Base-by-base conservation (phyloP, 2,329 filamentous ascomycete genomes). In the Exophiala aquamarina region DNA sequence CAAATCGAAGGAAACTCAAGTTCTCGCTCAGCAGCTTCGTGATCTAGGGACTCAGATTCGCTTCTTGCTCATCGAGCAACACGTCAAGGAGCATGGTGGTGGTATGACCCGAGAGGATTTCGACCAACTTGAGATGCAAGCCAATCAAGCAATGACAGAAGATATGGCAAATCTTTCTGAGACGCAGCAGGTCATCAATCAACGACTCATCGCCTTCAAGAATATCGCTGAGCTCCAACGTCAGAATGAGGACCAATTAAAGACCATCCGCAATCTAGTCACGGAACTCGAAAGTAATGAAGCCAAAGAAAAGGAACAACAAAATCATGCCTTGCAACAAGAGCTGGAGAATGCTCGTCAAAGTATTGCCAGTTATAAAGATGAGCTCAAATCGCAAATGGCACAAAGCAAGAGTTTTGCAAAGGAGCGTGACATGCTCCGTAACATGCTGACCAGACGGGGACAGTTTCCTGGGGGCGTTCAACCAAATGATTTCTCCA, bases 371-470 rank as follows among this genome's bases (percentile, higher is more conserved):
- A 83, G 86, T 66, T 92, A 84, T 66, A 83, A 89, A 49, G 92
- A 96, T 55, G 90, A 96, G 64, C 82, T 95, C 42, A 82, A 85
- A 57, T 87, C 87, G 10, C 84, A 95, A 56, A 82, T 86, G 34
- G 83, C 86, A 21, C 88, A 91, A 47, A 87, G 90, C 55, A 89
- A 95, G 72, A 95, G 89, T 66, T 95, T 95, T 66, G 89, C 93
- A 64, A 89, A 90, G 60, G 93, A 98, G 70, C 85, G 93, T 53
- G 92, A 98, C 64, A 96, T 96, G 82, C 97, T 96, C 83, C 84
- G 92, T 17, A 89, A 91, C 42, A 91, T 97, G 74, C 79, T 96
- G 21, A 87, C 92, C 57, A 87, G 93, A 53, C 78, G 83, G 48
- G 81, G 82, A 14, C 79, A 82, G 67, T 83, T 70, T 65, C 75